phyloP scores from a whole-genome alignment of 192 early-diverging fungal genomes.

The Pilaira anomala region DNA sequence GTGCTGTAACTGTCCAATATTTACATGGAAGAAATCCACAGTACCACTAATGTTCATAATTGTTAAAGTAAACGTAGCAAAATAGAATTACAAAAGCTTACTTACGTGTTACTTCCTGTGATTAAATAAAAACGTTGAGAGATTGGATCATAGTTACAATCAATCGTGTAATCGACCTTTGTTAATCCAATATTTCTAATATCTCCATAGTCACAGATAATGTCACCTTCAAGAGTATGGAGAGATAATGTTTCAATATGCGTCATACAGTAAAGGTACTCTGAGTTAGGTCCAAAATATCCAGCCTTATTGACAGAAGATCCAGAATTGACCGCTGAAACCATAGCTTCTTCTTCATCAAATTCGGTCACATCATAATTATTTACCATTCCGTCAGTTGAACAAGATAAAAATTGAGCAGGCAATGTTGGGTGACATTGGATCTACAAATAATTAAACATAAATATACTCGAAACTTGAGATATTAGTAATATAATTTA shows the following conservation, averaged over 20 bases:
- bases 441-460: slow-evolving; percentile 29
- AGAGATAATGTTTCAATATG: slow-evolving; percentile 91
- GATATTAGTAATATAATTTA: neutral
- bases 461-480: neutral
- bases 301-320: slow-evolving; percentile 82
- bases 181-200: slow-evolving; percentile 56
- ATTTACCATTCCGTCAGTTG: slow-evolving; percentile 77
- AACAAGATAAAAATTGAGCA: slow-evolving; percentile 61
- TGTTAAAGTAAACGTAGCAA: neutral
- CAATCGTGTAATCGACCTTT: slow-evolving; percentile 78
- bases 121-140: slow-evolving; percentile 74
- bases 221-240: slow-evolving; percentile 62
- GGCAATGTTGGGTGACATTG: slow-evolving; percentile 58
- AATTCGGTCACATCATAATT: slow-evolving; percentile 66
- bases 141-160: slow-evolving; percentile 69
- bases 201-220: slow-evolving; percentile 78
- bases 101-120: slow-evolving; percentile 71
- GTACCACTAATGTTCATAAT: slow-evolving; percentile 54
- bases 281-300: slow-evolving; percentile 87
- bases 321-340: slow-evolving; percentile 77
- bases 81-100: slow-evolving; percentile 13
- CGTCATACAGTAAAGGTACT: slow-evolving; percentile 84
- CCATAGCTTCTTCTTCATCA: slow-evolving; percentile 87
- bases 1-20: slow-evolving; percentile 66
- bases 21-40: slow-evolving; percentile 79